Evolutionary conservation across 768 basidiomycete species (phyloP).

Genomic region (Botryobasidium botryosum): DNA sequence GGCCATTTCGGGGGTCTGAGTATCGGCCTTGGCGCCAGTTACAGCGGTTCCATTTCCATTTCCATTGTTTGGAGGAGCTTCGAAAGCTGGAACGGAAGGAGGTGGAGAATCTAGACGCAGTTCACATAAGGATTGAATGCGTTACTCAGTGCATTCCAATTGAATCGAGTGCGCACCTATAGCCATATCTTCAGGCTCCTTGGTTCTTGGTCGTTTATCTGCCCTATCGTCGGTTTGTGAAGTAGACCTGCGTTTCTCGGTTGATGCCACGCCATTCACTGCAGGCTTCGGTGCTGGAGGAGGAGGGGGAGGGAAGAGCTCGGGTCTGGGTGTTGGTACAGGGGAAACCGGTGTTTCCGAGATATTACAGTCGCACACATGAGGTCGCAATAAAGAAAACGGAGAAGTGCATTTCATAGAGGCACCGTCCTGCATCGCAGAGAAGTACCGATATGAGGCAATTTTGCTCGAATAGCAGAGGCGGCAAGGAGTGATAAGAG

Average conservation of each 20-base stretch:
- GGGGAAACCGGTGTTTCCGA: slow-evolving; percentile 8
- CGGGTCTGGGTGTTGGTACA: slow-evolving; percentile 7
- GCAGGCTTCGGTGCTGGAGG: slow-evolving; percentile 1
- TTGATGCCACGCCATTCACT: not conserved
- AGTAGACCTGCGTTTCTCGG: slow-evolving; percentile 6
- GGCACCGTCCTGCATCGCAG: slow-evolving; percentile 21
- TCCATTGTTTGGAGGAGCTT: not conserved
- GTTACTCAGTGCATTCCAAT: not conserved
- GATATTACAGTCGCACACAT: slow-evolving; percentile 34
- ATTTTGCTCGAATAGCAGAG: not conserved
- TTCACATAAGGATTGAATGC: not conserved
- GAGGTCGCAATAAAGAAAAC: slow-evolving; percentile 61
- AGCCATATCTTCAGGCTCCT: slow-evolving; percentile 7
- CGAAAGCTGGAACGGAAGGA: not conserved
- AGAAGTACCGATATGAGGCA: slow-evolving; percentile 14
- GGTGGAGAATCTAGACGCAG: not conserved
- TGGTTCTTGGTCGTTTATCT: slow-evolving; percentile 9
- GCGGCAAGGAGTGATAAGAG: not conserved
- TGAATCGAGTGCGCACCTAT: not conserved
- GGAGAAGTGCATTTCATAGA: slow-evolving; percentile 46
- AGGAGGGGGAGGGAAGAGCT: slow-evolving; percentile 13
- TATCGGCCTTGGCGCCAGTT: no score
- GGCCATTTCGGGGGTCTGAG: no score
- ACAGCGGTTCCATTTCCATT: no score
- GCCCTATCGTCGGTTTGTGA: slow-evolving; percentile 3